phyloP scores from a whole-genome alignment of 2,329 filamentous ascomycete genomes.

The Penicillium polonicum region DNA sequence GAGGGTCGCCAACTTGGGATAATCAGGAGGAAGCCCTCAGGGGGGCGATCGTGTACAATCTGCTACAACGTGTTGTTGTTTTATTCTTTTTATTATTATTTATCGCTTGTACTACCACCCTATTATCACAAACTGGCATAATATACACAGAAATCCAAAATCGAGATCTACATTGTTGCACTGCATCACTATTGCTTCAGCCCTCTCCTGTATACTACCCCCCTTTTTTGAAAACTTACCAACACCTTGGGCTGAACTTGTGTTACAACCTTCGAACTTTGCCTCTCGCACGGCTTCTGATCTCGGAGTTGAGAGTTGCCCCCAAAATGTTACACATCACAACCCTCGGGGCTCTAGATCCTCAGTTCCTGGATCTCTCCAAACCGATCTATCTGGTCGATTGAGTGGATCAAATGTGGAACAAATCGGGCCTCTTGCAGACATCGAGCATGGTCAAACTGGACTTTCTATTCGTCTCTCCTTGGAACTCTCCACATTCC shows the following conservation, averaged over 20 bases:
- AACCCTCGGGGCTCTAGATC: conserved; percentile 11
- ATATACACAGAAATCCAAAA: conserved; percentile 18
- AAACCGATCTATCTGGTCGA: conserved; percentile 21
- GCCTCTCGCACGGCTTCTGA: conserved; percentile 15
- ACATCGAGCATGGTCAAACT: background rate
- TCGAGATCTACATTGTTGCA: conserved; percentile 9
- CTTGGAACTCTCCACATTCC: conserved; percentile 15
- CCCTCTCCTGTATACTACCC: background rate
- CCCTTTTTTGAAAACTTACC: background rate
- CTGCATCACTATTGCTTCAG: background rate
- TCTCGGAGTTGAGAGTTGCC: background rate
- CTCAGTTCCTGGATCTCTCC: conserved; percentile 18
- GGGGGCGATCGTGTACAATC: conserved; percentile 26
- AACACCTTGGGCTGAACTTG: background rate
- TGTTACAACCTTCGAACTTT: background rate
- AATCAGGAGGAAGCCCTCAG: conserved; percentile 15
- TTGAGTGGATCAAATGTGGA: conserved; percentile 8
- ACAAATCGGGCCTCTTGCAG: background rate
- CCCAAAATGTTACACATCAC: conserved; percentile 27
- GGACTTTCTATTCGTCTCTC: background rate
- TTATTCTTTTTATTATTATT: conserved; percentile 4
- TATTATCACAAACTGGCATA: conserved; percentile 17
- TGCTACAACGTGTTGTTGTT: conserved; percentile 24
- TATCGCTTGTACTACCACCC: conserved; percentile 23
- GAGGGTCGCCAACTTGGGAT: conserved; percentile 17